Base-by-base conservation (phyloP, 2,329 filamentous ascomycete species). In the Pseudocercospora pini-densiflorae region DNA sequence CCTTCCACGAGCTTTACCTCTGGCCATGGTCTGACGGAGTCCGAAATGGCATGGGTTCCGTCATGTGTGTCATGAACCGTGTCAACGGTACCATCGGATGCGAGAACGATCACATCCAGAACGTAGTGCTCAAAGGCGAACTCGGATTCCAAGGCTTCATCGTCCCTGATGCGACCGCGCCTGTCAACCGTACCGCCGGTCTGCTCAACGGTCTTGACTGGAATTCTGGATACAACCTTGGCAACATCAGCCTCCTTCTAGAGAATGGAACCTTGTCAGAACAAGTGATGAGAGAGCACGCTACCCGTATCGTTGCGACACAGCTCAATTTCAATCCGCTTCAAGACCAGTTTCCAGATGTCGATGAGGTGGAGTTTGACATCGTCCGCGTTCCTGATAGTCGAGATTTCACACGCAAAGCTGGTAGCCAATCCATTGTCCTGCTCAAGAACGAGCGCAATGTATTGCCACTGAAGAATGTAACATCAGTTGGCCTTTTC, bases 391-490 rank as follows among this genome's bases (percentile, higher is more conserved):
- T 36, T 36, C 33, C 12, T 36, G 33, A 36, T 12, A 36, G 33
- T 36, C 33, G 33, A 36, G 33, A 36, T 5, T 36, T 36, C 33
- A 29, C n/a, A 27, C 49, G 49, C 21, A 57, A 57, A 36, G 29
- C 29, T 57, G 54, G 23, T 57, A 29, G 10, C 10, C 10, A 27
- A 12, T 57, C 54, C 23, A 23, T 57, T 19, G 24, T 81, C 14
- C 73, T 82, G 5, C 70, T 86, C 14, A 86, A 86, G 74, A 88
- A 88, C 66, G 74, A 70, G 1, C 79, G 82, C 61, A 77, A 78
- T 8, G 74, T 82, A 2, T 79, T 88, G 0, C 86, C 86, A 0
- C 75, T 91, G 5, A 82, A 82, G 61, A 81, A 80, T 59, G 83
- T 84, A 3, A 79, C 75, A 59, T 79, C 78, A 24, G 80, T 85